phyloP scores from a whole-genome alignment of 768 basidiomycete species.

The Exidia glandulosa region DNA sequence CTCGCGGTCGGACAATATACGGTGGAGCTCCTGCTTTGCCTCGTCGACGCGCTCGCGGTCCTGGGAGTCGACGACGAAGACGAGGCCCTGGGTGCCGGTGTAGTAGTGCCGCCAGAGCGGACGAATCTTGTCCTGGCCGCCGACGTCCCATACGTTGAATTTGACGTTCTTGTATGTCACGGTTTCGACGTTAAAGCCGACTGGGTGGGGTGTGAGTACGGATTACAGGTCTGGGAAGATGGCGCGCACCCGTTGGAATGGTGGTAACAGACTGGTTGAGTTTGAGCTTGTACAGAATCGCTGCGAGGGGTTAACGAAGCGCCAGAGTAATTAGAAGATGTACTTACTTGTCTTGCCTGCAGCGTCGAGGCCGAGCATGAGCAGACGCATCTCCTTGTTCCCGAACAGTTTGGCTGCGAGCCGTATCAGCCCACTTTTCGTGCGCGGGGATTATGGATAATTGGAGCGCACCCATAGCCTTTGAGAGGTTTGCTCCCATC shows the following conservation, averaged over 20 bases:
- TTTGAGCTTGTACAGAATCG: conserved; percentile 98
- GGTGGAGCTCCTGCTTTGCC: conserved; percentile 89
- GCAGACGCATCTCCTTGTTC: conserved; percentile 96
- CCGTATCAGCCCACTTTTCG: conserved; percentile 2
- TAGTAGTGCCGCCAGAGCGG: conserved; percentile 99
- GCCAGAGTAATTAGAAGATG: not conserved
- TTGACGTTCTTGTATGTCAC: conserved; percentile 98
- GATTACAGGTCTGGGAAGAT: not conserved
- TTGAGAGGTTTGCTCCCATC: conserved; percentile 85
- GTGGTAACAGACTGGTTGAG: conserved; percentile 98
- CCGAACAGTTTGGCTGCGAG: conserved; percentile 83
- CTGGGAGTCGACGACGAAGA: conserved; percentile 96
- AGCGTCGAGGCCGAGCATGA: conserved; percentile 96
- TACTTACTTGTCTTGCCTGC: conserved; percentile 95
- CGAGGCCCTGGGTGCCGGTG: conserved; percentile 95
- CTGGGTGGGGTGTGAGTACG: too few species aligned
- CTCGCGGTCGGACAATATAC: conserved; percentile 91
- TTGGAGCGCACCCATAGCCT: conserved; percentile 51
- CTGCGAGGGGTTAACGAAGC: conserved; percentile 28
- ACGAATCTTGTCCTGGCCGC: conserved; percentile 99
- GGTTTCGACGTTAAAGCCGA: conserved; percentile 98
- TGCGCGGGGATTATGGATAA: conserved; percentile 4
- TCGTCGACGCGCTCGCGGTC: conserved; percentile 94
- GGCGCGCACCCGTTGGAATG: conserved; percentile 76
- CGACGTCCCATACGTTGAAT: conserved; percentile 94